A percentile compares a stretch with the other conserved stretches of the same genome.
phyloP scores from a whole-genome alignment of 352 stramenopile genomes.

The Globisporangium camurandrum region DNA sequence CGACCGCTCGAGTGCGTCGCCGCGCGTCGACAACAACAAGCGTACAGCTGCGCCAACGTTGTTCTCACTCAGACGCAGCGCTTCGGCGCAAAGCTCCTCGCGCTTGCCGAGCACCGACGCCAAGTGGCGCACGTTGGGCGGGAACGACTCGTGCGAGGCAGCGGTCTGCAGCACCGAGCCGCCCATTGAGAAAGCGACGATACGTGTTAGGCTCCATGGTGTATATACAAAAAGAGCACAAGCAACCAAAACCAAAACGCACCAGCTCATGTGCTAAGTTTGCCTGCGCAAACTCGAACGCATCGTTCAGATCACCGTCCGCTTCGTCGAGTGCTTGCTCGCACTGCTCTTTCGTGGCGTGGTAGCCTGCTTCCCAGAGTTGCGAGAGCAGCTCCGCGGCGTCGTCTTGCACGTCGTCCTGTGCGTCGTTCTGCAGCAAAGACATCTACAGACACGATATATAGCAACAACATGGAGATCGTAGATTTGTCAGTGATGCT shows the following conservation, averaged over 20 bases:
- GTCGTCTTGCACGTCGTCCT: not conserved
- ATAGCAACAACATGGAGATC: too few species aligned
- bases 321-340: slow-evolving; percentile 31
- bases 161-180: not conserved
- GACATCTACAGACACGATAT: too few species aligned
- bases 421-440: not conserved
- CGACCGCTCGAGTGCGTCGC: slow-evolving; percentile 23
- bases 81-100: slow-evolving; percentile 46
- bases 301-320: slow-evolving; percentile 21
- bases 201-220: not conserved
- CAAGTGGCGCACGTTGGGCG: slow-evolving; percentile 38
- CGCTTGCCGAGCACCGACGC: slow-evolving; percentile 37
- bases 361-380: slow-evolving; percentile 23
- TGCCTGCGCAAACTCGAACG: slow-evolving; percentile 13
- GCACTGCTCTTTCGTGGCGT: slow-evolving; percentile 20
- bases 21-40: slow-evolving; percentile 40
- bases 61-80: slow-evolving; percentile 39
- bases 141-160: slow-evolving; percentile 18
- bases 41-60: slow-evolving; percentile 45
- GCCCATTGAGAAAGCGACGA: not conserved
- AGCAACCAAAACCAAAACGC: not conserved
- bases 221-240: not conserved
- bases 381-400: slow-evolving; percentile 18
- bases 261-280: slow-evolving; percentile 12
- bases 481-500: too few species aligned